Base-by-base conservation (phyloP, 805 yeast species). In the Candida khao-thaluensis region DNA sequence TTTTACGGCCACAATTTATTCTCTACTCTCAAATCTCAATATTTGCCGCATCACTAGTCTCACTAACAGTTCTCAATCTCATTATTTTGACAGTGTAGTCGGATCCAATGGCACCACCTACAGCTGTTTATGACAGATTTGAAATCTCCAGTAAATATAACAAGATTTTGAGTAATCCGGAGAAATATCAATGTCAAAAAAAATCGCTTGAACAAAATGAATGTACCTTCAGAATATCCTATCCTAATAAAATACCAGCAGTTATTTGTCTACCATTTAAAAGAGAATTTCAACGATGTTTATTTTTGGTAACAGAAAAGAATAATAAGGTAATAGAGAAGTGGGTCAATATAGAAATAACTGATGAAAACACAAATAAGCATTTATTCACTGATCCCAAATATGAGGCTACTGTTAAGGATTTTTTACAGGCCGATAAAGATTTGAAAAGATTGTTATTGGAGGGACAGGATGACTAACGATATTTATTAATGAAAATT, bases 261-360 rank as follows among this genome's bases (percentile, higher is more conserved):
- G 66, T 66, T 27, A 58, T 69, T 20, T 69, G 74, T 41, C 49
- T 69, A 21, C 74, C 74, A 11, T 69, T 69, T 49, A 67, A 64
- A 38, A 42, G 74, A 31, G 38, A 66, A 6, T 69, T 69, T 49
- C 70, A 64, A 51, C 45, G 71, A 35, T 69, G 74, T 42, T 46
- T 65, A 17, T 45, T 64, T 12, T 55, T 60, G 2, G 37, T 49
- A 6, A 46, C 50, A 14, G 14, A 3, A 11, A 50, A 27, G 18
- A 10, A 27, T 10, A 22, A 22, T 22, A 7, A 22, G 10, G 17
- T 16, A 12, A 44, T 37, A 3, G 51, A 60, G 16, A 50, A 55
- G 23, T 66, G 72, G 71, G 45, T 64, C 33, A 65, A 66, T 31
- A 64, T 67, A 4, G 75, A 69, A 43, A 43, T 64, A 10, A 69